Evolutionary conservation across 345 rosid species (phyloP).

Genomic region (Melastoma malabathricum): DNA sequence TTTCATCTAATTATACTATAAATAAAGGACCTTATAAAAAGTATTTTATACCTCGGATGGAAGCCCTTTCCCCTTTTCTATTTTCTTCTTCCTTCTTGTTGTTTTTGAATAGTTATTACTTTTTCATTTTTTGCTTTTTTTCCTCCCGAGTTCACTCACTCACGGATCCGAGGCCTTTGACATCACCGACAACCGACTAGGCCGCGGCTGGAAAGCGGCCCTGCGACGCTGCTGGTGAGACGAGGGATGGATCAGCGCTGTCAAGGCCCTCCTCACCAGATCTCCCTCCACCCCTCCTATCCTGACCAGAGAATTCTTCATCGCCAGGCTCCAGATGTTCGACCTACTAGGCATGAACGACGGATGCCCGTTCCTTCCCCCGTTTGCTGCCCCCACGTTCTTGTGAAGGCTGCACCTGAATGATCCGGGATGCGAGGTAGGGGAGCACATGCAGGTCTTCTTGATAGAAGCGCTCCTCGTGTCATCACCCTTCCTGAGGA

Average conservation of each 20-base stretch:
- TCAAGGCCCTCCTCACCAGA: constrained; percentile 69
- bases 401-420: constrained; percentile 73
- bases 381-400: constrained; percentile 13
- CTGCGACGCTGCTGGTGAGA: constrained; percentile 71
- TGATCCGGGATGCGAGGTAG: constrained; percentile 75
- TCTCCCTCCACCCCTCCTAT: constrained; percentile 97
- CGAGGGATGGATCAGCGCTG: constrained; percentile 76
- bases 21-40: no score
- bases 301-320: constrained; percentile 78
- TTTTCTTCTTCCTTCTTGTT: no score
- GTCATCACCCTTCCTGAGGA: constrained; percentile 14
- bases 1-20: no score
- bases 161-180: constrained; percentile 29
- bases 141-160: not conserved
- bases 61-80: no score
- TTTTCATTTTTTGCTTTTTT: no score
- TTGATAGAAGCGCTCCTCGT: constrained; percentile 25
- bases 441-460: constrained; percentile 76
- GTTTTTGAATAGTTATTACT: no score
- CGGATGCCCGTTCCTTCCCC: constrained; percentile 11
- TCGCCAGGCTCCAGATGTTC: constrained; percentile 81
- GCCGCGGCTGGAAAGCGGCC: constrained; percentile 45
- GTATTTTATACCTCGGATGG: no score
- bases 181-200: constrained; percentile 59
- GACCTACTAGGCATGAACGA: constrained; percentile 37